phyloP scores from a whole-genome alignment of 2,329 filamentous ascomycete genomes.

The Zelopaecilomyces penicillatus region DNA sequence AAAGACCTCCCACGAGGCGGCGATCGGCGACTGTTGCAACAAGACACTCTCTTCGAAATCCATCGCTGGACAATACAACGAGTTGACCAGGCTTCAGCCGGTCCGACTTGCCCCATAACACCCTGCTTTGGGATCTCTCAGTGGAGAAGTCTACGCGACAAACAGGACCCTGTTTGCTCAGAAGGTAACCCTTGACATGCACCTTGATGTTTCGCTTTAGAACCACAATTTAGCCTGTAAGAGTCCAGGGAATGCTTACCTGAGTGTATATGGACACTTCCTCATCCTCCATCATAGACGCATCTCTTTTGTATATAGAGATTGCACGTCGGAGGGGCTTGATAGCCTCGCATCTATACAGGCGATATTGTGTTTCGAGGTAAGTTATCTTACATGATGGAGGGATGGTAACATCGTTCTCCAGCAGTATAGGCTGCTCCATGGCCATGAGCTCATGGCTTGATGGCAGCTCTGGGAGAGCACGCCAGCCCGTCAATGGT shows the following conservation, averaged over 20 bases:
- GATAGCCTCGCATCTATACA: slow-evolving; percentile 67
- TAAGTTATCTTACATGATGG: slow-evolving; percentile 40
- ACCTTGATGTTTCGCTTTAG: slow-evolving; percentile 38
- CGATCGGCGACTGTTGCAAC: slow-evolving; percentile 67
- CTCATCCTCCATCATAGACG: slow-evolving; percentile 48
- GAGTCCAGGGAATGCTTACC: slow-evolving; percentile 31
- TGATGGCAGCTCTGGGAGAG: slow-evolving; percentile 15
- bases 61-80: slow-evolving; percentile 49
- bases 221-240: neutral
- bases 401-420: neutral
- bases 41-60: slow-evolving; percentile 56
- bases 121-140: slow-evolving; percentile 52
- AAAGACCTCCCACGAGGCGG: slow-evolving; percentile 49
- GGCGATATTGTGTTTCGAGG: slow-evolving; percentile 62
- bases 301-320: slow-evolving; percentile 40
- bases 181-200: slow-evolving; percentile 55
- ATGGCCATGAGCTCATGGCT: slow-evolving; percentile 15
- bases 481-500: slow-evolving; percentile 8
- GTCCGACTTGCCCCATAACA: slow-evolving; percentile 53
- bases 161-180: slow-evolving; percentile 54
- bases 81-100: slow-evolving; percentile 45
- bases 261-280: slow-evolving; percentile 61
- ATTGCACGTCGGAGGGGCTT: slow-evolving; percentile 63
- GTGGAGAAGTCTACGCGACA: slow-evolving; percentile 65
- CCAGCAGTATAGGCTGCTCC: slow-evolving; percentile 11